Evolutionary conservation across 2,329 filamentous ascomycete species (phyloP).

Genomic region (Aspergillus sp.): DNA sequence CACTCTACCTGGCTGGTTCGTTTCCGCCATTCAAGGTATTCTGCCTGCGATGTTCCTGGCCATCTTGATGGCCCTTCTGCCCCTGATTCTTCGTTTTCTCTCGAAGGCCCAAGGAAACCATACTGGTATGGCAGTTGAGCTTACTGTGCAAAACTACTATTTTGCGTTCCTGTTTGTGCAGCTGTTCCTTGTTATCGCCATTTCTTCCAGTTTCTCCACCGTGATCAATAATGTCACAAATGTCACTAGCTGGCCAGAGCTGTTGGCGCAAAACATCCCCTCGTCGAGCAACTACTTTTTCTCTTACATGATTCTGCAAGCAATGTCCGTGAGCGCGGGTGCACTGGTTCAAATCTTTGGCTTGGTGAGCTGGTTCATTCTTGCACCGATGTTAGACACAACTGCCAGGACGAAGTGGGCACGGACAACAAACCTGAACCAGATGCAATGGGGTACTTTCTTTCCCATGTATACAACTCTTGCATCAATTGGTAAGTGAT

Average conservation of each 20-base stretch:
- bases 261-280: constrained; percentile 71
- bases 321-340: constrained; percentile 80
- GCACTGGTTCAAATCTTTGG: constrained; percentile 76
- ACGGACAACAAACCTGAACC: constrained; percentile 68
- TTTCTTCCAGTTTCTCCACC: constrained; percentile 66
- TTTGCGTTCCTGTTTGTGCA: constrained; percentile 93
- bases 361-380: constrained; percentile 70
- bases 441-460: constrained; percentile 82
- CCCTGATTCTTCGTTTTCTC: constrained; percentile 66
- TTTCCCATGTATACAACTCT: constrained; percentile 97
- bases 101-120: constrained; percentile 69
- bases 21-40: constrained; percentile 72
- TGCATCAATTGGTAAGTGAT: constrained; percentile 65
- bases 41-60: constrained; percentile 70
- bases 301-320: constrained; percentile 94
- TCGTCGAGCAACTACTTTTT: constrained; percentile 94
- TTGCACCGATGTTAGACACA: constrained; percentile 72
- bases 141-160: constrained; percentile 86
- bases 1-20: constrained; percentile 50
- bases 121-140: constrained; percentile 67
- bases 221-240: constrained; percentile 56
- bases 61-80: constrained; percentile 71
- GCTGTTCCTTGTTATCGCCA: constrained; percentile 84
- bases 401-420: constrained; percentile 77
- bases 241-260: constrained; percentile 61